Conservation (phyloP, 805 yeast species). For the Candida morakotiae region DNA sequence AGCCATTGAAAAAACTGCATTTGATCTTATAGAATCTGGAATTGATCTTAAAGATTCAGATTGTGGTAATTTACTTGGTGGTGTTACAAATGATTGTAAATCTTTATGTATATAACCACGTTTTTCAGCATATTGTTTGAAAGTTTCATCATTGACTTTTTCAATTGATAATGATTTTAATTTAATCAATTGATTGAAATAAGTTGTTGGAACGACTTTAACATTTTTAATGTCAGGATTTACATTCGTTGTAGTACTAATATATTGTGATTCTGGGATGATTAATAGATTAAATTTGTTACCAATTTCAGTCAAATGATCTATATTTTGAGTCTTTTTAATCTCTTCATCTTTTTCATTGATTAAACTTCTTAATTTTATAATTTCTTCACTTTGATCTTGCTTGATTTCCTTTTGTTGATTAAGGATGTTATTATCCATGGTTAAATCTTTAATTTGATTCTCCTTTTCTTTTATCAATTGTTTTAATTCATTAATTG, state of each 20-base stretch:
- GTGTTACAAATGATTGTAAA: not conserved
- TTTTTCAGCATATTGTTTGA: slow-evolving; percentile 43
- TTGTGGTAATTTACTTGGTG: slow-evolving; percentile 8
- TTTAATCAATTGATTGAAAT: slow-evolving; percentile 55
- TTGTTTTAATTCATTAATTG: slow-evolving; percentile 19
- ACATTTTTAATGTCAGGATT: slow-evolving; percentile 53
- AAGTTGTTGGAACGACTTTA: slow-evolving; percentile 60
- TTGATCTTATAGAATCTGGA: slow-evolving; percentile 30
- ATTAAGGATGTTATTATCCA: slow-evolving; percentile 4
- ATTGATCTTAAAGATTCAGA: slow-evolving; percentile 24
- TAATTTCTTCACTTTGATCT: slow-evolving; percentile 1
- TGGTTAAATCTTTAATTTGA: slow-evolving; percentile 19
- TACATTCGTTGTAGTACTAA: slow-evolving; percentile 59
- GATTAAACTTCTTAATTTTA: not conserved
- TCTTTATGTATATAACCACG: slow-evolving; percentile 42
- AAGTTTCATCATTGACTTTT: slow-evolving; percentile 41
- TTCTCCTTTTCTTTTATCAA: slow-evolving; percentile 27
- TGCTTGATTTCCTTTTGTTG: slow-evolving; percentile 4
- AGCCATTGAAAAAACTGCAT: slow-evolving; percentile 41
- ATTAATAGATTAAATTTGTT: slow-evolving; percentile 45
- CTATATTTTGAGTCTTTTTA: slow-evolving; percentile 15
- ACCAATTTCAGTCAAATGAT: slow-evolving; percentile 36
- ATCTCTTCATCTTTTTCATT: slow-evolving; percentile 13
- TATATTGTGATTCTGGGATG: slow-evolving; percentile 55
- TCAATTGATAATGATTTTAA: slow-evolving; percentile 42